Evolutionary conservation across 2,329 filamentous ascomycete genomes (phyloP), one percentile per base, ranked within the genome.

Genomic region (Amylocarpus encephaloides): DNA sequence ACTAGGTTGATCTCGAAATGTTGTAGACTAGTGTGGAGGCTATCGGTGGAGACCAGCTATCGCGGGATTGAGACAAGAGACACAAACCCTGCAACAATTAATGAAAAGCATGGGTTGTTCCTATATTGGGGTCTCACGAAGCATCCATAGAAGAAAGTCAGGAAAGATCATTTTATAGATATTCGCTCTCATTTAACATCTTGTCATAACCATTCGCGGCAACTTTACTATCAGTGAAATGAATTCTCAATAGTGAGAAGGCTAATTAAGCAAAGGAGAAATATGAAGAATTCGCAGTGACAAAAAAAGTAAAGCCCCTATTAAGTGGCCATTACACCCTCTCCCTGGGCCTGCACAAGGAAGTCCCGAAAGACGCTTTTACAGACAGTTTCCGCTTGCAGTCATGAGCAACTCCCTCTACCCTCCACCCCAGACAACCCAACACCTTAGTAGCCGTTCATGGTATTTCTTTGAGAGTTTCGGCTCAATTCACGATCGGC

Each of bases 401-500:
- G 55, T 62, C 58, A 62, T 61, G 61, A 62, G 55, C 44, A 53
- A 54, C 52, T 34, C 43, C 34, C 30, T 18, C 34, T 40, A 29
- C 33, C 48, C 51, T 51, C 49, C 40, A 42, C 18, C 43, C 26
- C 46, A 29, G 39, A 44, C 45, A 45, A 34, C 45, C 48, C 51
- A 42, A 48, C 49, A 41, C 55, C 47, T 68, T 91, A 96, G 78
- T 97, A 96, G 71, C 93, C 93, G 74, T 97, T 98, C 90, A 97
- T 95, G 61, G 90, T 94, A 83, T 93, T 88, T 70, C 93, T 83
- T 78, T 97, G 91, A 63, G 91, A 96, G 80, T 86, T 90, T 71
- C 92, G 84, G 86, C 92, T 97, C 66, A 98, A 75, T 74, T 98
- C 93, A 60, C 93, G 84, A 61, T 98, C 93, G 50, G 93, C 92